Base-by-base conservation (phyloP, 1,284 basidiomycete species). In the Leccinum variabile region DNA sequence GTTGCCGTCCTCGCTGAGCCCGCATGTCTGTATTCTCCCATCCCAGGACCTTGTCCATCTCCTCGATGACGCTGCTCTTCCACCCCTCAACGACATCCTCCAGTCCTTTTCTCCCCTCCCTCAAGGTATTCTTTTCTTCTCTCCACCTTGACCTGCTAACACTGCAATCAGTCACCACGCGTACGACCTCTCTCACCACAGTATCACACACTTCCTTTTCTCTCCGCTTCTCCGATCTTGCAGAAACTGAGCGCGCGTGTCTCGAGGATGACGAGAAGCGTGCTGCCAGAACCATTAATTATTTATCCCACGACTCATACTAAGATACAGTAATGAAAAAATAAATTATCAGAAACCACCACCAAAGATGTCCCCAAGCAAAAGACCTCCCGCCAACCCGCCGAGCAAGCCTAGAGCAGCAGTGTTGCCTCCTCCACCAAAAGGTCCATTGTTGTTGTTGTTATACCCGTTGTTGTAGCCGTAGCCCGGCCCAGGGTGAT, bases 101-200 rank as follows among this genome's bases (percentile, higher is more conserved):
- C 90, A 92, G 71, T 90, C 90, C 8, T 93, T 93, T 70, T 90
- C 90, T 2, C 91, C 91, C n/a, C 78, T 93, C 59, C 86, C 89
- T 3, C 86, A 91, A 81, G 89, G 91, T 90, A 74, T 59, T 74
- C 50, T 22, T 18, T 25, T 49, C 59, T 41, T 11, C 46, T 44
- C 3, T 46, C 49, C 60, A 13, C 28, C 35, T 16, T 62, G 46
- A 25, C 61, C 30, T 30, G 30, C 66, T 56, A 64, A 68, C 63
- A 18, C 32, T 13, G 57, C 59, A n/a, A 63, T 50, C 65, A 93
- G 91, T 93, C 44, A 89, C 85, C 11, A 90, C 91, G 3, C 83
- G 91, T 37, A 92, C 91, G 3, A 90, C 87, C 3, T 75, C 88
- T 5, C 79, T 92, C 39, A 80, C 82, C 5, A 84, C 89, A 18